Evolutionary conservation across 768 basidiomycete genomes (phyloP).

Genomic region (Russula griseocarnosa): DNA sequence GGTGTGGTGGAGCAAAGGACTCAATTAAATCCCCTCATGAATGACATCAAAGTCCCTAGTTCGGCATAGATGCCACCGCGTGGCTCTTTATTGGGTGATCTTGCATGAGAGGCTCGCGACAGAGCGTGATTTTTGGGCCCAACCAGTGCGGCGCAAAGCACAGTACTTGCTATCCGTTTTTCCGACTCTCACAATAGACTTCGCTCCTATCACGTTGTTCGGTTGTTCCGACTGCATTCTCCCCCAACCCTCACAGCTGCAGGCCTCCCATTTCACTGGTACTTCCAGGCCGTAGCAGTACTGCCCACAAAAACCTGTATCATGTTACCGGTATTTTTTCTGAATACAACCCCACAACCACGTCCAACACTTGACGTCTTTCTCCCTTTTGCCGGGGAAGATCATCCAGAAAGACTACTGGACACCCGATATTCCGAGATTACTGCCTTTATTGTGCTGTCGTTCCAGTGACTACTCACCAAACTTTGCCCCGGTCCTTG

Average conservation of each 20-base stretch:
- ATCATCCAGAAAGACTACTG: not conserved
- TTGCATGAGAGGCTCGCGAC: too few relatives aligned
- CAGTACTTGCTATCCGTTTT: not conserved
- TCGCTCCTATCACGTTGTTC: not conserved
- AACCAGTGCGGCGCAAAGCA: not conserved
- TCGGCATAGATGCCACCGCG: constrained; percentile 3
- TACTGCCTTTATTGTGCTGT: not conserved
- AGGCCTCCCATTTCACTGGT: not conserved
- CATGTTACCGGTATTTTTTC: not conserved
- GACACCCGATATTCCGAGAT: constrained; percentile 9
- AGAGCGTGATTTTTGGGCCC: too few relatives aligned
- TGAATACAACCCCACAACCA: not conserved
- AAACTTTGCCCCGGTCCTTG: not conserved
- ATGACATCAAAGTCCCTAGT: not conserved
- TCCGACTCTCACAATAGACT: not conserved
- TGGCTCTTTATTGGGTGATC: not conserved
- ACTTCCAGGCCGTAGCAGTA: not conserved
- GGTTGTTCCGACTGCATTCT: not conserved
- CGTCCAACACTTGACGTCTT: not conserved
- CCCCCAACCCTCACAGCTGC: not conserved
- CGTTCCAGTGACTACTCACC: not conserved
- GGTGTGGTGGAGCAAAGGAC: too few relatives aligned
- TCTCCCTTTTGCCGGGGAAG: not conserved
- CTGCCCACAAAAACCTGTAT: not conserved
- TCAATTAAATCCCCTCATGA: too few relatives aligned